Percentiles rank a stretch among this genome's conserved stretches.
Evolutionary conservation across 805 yeast genomes (phyloP).

Genomic region (Saturnispora quitensis): DNA sequence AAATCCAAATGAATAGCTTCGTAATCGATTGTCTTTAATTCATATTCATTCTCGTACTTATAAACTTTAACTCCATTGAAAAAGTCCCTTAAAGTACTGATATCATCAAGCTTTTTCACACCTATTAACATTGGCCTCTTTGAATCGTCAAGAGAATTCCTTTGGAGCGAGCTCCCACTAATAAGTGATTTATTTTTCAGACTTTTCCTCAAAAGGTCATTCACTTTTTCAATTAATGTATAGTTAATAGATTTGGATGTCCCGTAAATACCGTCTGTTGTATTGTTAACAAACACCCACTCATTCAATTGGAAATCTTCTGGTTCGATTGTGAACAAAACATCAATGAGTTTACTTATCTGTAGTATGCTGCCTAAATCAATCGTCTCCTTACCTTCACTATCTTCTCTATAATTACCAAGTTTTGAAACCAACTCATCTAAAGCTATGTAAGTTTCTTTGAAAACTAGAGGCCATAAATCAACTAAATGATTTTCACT

Average conservation of each 20-base stretch:
- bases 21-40: conserved; percentile 35
- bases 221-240: conserved; percentile 28
- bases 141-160: conserved; percentile 1
- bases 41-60: conserved; percentile 58
- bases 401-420: neutral
- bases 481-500: conserved; percentile 56
- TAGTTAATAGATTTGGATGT: conserved; percentile 17
- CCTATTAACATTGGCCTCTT: conserved; percentile 40
- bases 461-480: conserved; percentile 60
- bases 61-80: conserved; percentile 57
- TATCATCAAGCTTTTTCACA: conserved; percentile 29
- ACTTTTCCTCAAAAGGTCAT: conserved; percentile 14
- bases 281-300: conserved; percentile 79
- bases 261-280: conserved; percentile 25
- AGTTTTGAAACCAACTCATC: conserved; percentile 25
- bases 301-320: conserved; percentile 74
- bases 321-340: conserved; percentile 51
- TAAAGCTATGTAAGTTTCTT: conserved; percentile 49
- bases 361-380: conserved; percentile 39
- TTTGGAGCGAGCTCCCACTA: neutral
- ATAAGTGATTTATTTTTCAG: neutral
- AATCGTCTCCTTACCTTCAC: conserved; percentile 14
- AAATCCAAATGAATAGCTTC: conserved; percentile 48
- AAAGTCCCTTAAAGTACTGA: conserved; percentile 48
- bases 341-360: conserved; percentile 73